Conservation (phyloP, 345 rosid species). For the Rhodamnia argentea region DNA sequence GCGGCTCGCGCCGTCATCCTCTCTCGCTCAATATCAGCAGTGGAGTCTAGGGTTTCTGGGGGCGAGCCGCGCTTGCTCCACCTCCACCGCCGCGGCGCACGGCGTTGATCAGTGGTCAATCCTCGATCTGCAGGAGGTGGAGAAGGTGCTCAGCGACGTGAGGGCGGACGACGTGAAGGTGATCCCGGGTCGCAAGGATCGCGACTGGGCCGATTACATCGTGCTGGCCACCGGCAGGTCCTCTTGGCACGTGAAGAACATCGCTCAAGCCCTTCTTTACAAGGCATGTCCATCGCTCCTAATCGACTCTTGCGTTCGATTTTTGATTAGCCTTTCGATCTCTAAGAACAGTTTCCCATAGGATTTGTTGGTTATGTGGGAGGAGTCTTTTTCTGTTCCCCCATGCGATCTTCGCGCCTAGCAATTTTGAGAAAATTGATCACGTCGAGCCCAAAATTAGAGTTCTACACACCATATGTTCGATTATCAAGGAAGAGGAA, state of each 20-base stretch:
- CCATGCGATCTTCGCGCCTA: not conserved
- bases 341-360: not conserved
- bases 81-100: constrained; percentile 4
- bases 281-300: constrained; percentile 17
- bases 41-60: constrained; percentile 22
- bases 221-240: constrained; percentile 90
- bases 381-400: not conserved
- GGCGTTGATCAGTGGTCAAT: constrained; percentile 4
- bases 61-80: not conserved
- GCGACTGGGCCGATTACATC: constrained; percentile 66
- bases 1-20: constrained; percentile 1
- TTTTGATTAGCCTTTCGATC: not conserved
- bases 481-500: not conserved
- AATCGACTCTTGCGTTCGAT: not conserved
- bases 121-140: constrained; percentile 49
- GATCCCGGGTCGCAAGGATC: constrained; percentile 37
- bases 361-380: not conserved
- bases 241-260: constrained; percentile 81
- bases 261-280: constrained; percentile 73
- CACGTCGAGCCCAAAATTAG: not conserved
- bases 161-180: constrained; percentile 74
- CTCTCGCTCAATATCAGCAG: not conserved
- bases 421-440: not conserved
- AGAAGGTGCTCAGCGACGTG: constrained; percentile 74
- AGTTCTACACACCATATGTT: not conserved